Conservation (phyloP, 306 rosid species). For the Fagus sylvatica region DNA sequence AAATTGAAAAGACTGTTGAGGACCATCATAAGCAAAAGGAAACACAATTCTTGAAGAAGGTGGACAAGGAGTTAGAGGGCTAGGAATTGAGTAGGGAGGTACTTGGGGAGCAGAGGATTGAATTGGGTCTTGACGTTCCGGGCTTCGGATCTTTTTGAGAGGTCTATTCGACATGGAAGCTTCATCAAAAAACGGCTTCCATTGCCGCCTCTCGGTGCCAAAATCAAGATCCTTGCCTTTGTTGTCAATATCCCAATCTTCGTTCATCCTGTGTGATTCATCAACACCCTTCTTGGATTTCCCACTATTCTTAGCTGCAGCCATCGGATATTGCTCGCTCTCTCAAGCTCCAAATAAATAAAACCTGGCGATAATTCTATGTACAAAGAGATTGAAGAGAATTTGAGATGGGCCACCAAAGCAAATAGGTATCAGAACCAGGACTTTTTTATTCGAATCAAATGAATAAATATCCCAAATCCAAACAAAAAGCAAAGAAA, state of each 20-base stretch:
- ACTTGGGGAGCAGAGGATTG: constrained; percentile 34
- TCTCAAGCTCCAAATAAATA: constrained; percentile 29
- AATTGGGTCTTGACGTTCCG: constrained; percentile 40
- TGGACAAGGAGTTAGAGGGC: constrained; percentile 6
- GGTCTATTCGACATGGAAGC: constrained; percentile 58
- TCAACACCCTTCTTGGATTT: constrained; percentile 45
- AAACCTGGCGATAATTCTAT: not conserved
- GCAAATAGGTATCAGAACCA: not conserved
- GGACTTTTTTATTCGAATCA: not conserved
- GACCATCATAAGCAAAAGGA: constrained; percentile 64
- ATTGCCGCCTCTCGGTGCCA: constrained; percentile 40
- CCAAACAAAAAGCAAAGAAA: not conserved
- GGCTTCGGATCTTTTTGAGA: constrained; percentile 76
- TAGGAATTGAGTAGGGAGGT: constrained; percentile 21
- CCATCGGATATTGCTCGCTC: constrained; percentile 57
- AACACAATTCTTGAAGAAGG: constrained; percentile 57
- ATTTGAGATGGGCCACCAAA: constrained; percentile 30
- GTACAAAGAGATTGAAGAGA: not conserved
- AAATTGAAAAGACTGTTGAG: constrained; percentile 45
- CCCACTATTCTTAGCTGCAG: constrained; percentile 45
- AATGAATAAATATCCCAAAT: constrained; percentile 7
- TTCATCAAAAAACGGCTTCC: constrained; percentile 61
- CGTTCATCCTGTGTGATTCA: constrained; percentile 17
- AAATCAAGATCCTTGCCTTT: constrained; percentile 35
- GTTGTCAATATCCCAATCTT: constrained; percentile 35